These are phyloP conservation scores for Butyriboletus regius DNA, from an alignment of 1,284 basidiomycete genomes.

Conservation along the genomic window DNA sequence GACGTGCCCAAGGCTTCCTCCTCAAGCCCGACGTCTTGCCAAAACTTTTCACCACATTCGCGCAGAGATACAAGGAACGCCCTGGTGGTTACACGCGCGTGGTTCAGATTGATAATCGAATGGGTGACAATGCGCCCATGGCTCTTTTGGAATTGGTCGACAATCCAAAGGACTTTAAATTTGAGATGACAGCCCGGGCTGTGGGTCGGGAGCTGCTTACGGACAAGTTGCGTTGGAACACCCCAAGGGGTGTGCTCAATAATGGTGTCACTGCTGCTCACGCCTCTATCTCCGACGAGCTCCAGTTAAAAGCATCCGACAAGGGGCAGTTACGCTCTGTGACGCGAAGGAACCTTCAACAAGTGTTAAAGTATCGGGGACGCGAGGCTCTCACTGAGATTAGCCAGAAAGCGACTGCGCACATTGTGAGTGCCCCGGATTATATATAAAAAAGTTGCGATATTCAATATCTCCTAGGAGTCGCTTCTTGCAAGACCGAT, in stretches of 20 bases:
- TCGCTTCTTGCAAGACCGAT: constrained; percentile 49
- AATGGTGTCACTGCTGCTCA: constrained; percentile 43
- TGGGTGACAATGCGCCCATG: constrained; percentile 88
- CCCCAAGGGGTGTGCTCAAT: constrained; percentile 44
- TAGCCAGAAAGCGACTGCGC: constrained; percentile 41
- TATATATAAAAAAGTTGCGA: not conserved
- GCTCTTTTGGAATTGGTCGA: constrained; percentile 93
- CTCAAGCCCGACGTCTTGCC: constrained; percentile 64
- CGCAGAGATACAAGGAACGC: constrained; percentile 73
- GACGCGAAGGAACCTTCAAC: constrained; percentile 66
- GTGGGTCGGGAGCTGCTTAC: constrained; percentile 72
- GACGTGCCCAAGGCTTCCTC: constrained; percentile 67
- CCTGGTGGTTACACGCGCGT: constrained; percentile 95
- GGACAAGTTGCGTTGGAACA: constrained; percentile 42
- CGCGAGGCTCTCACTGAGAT: constrained; percentile 38
- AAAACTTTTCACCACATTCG: constrained; percentile 77
- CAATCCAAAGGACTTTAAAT: constrained; percentile 81
- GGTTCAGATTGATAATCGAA: constrained; percentile 79
- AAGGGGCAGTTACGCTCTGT: constrained; percentile 47
- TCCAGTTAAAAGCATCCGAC: constrained; percentile 33
- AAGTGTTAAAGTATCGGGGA: constrained; percentile 53
- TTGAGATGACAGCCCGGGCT: constrained; percentile 77
- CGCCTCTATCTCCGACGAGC: constrained; percentile 46
- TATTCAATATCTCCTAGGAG: constrained; percentile 35
- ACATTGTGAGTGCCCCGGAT: constrained; percentile 39